Base-by-base conservation (phyloP, 371 early-diverging fungal genomes). In the Lichtheimia corymbifera region DNA sequence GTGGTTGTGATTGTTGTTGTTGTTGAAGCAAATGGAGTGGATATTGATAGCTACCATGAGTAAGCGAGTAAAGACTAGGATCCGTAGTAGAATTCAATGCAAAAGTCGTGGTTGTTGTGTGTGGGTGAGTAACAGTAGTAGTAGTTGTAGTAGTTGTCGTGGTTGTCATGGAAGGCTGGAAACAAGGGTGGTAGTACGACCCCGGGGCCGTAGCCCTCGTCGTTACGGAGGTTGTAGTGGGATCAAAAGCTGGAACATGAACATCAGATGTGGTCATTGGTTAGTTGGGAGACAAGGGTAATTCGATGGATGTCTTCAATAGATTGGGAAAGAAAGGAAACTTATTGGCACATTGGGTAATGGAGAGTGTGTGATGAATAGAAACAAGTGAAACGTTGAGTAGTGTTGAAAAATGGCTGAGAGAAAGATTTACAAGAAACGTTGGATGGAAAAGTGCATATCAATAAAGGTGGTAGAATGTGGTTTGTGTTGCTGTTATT, bases 241-340 rank as follows among this genome's bases (percentile, higher is more conserved):
- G 63, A 58, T 63, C 63, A 53, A 60, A 61, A n/a, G 56, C 47
- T 60, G 56, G 56, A 22, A 52, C 52, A 52, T 56, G 65, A 35
- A 65, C 65, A 65, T 65, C 65, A 55, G 57, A 65, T 43, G 60
- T 59, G 27, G 59, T 61, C 65, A 65, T 65, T 65, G 45, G 64
- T 51, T 45, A 47, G 28, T 41, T 44, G 47, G 44, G 30, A 30
- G 49, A 40, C 49, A 50, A 50, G 56, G 40, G 43, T 50, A 49
- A 50, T 9, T 28, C 14, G 27, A 41, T 45, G 22, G n/a, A 27
- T 13, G 24, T 24, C 15, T 52, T 28, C 41, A 55, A 35, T 41
- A 20, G 53, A 52, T 50, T 22, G 53, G 35, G 52, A 35, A 52
- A 52, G 24, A 55, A 25, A 24, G 22, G 6, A 42, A 42, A 49